Evolutionary conservation across 192 early-diverging fungal species (phyloP), one percentile per base, ranked within the genome.

Genomic region (Gonapodya prolifera): DNA sequence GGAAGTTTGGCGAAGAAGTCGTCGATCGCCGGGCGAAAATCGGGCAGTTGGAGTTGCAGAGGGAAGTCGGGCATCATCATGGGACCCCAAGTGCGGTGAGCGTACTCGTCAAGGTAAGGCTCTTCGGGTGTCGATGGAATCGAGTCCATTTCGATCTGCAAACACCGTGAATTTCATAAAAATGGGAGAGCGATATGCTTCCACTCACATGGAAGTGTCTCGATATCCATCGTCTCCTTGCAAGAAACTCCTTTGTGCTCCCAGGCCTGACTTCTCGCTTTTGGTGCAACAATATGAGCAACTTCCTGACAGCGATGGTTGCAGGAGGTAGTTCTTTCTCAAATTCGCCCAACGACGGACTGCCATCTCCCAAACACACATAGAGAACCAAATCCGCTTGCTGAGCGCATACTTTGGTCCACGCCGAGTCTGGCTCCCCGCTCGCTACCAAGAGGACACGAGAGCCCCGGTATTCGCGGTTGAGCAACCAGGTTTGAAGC

Each of bases 321-420:
- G 95, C 95, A 84, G 96, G 97, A 85, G 96, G 90, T 76, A 99
- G 85, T 69, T 96, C 83, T 29, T 93, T 89, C 83, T 99, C 98
- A 80, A 90, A 95, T 76, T 97, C 96, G 69, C 97, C 95, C 16
- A 61, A 23, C 45, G 8, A 8, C 0, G 89, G 80, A 0, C 92
- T 91, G 71, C 96, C 93, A 77, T 97, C 96, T 28, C 94, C 97
- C 2, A 96, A 82, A 0, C 93, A 96, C 2, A 99, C 93, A 17
- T 98, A 83, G 32, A 99, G 82, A 74, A 99, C 92, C 82, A 95
- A 98, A 84, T 99, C 98, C 0, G 96, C 91, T 81, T 99, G 96
- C 30, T 94, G 91, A 77, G 98, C 92, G 78, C 96, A 98, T 18
- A 93, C 91, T 79, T 93, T 89, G 16, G 95, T 98, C 98, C 98